Evolutionary conservation across 2,329 filamentous ascomycete species (phyloP), one percentile per base, ranked within the genome.

Genomic region (Exophiala calicioides): DNA sequence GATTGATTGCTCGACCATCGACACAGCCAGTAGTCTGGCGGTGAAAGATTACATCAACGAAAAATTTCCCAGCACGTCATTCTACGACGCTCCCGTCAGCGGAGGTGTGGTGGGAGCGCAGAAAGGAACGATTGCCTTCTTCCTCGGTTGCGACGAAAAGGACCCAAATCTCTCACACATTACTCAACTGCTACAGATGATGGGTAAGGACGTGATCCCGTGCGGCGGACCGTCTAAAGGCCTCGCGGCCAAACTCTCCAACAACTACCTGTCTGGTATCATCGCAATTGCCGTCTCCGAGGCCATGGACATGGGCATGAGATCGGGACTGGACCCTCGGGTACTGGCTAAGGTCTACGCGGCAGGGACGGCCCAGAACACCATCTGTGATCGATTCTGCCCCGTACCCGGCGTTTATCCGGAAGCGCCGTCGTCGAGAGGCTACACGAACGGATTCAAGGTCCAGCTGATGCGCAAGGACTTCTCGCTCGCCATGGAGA

Each of bases 391-490:
- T 50, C 66, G 68, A 29, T 78, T 73, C 59, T 72, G 69, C 58
- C 76, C 77, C 2, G 74, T 77, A 0, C 76, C 76, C 2, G 70
- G 76, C 2, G 65, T 79, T 1, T 70, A 67, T 44, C 65, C 70
- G 0, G 68, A 76, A 24, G 72, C 75, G 1, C 74, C 76, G 3
- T 69, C 70, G 0, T 69, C 66, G 3, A 71, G 72, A 16, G 74
- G 71, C 0, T 79, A 78, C 58, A 62, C 71, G 44, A 73, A 75
- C 2, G 79, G 79, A 0, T 82, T 83, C 61, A 75, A 78, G 40
- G 74, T 82, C 5, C 71, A 81, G 58, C 57, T 82, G 56, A 82
- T 82, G 78, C 68, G 68, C 50, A 82, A 82, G 60, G 79, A 82
- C 58, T 77, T 82, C 50, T 65, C 66, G 0, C 57, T 82, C 6